phyloP scores from a whole-genome alignment of 163 green algal species.

The Scenedesmus sp. region DNA sequence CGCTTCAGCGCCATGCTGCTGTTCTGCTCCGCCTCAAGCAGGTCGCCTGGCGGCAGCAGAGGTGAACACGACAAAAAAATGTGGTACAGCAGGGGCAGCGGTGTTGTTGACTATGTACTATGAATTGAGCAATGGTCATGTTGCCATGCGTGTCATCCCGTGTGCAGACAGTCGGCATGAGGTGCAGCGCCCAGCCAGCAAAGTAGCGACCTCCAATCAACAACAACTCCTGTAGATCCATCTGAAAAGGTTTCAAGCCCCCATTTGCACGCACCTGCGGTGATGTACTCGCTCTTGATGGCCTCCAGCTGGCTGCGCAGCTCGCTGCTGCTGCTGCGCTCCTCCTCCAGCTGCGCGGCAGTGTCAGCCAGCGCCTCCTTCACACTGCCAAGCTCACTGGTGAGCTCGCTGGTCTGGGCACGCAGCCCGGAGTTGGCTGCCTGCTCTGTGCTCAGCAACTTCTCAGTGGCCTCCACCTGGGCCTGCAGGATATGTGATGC shows the following conservation, averaged over 20 bases:
- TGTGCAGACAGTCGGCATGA: too few relatives aligned
- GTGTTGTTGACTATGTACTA: too few relatives aligned
- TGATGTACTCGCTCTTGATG: constrained; percentile 54
- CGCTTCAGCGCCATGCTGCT: constrained; percentile 40
- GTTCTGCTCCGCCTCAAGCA: constrained; percentile 54
- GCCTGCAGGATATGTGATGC: not conserved
- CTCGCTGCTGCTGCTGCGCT: constrained; percentile 22
- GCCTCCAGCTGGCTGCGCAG: constrained; percentile 37
- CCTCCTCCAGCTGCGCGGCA: constrained; percentile 29
- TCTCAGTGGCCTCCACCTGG: constrained; percentile 51
- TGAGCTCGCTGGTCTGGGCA: not conserved
- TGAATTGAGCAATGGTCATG: too few relatives aligned
- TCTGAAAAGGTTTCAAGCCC: too few relatives aligned
- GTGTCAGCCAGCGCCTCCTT: constrained; percentile 28
- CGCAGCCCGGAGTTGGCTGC: constrained; percentile 1
- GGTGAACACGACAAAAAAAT: too few relatives aligned
- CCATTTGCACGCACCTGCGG: constrained; percentile 6
- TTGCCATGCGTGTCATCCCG: too few relatives aligned
- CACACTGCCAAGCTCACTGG: constrained; percentile 17
- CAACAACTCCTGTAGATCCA: too few relatives aligned
- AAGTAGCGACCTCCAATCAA: too few relatives aligned
- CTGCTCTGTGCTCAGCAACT: constrained; percentile 38
- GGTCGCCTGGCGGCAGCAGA: constrained; percentile 20
- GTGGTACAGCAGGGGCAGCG: too few relatives aligned
- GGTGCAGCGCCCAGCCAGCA: too few relatives aligned